Percentiles rank a stretch among this genome's conserved stretches.
phyloP scores from a whole-genome alignment of 164 flowering plant species.

The Annona squamosa region DNA sequence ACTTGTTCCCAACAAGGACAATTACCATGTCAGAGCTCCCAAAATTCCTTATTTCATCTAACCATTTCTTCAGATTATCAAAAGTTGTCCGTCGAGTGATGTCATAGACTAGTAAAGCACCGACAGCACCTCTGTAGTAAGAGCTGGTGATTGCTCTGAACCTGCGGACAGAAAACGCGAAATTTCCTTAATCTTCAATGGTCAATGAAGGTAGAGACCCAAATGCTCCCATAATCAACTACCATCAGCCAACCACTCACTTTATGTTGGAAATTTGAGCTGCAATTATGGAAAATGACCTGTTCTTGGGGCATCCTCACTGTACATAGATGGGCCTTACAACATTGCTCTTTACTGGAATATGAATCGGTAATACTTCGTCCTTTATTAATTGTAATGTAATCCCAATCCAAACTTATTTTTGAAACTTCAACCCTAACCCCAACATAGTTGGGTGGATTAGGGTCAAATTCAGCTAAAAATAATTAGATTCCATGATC shows the following conservation, averaged over 20 bases:
- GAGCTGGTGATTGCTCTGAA: constrained; percentile 82
- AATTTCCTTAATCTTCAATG: background rate
- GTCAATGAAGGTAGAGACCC: background rate
- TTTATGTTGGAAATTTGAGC: background rate
- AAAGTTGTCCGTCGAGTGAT: constrained; percentile 51
- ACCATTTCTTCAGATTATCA: constrained; percentile 54
- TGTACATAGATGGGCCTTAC: too few relatives aligned
- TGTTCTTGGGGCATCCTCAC: too few relatives aligned
- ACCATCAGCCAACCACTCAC: background rate
- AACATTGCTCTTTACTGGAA: too few relatives aligned
- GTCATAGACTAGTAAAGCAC: constrained; percentile 72
- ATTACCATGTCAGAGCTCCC: constrained; percentile 49
- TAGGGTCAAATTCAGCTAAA: too few relatives aligned
- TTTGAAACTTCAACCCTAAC: too few relatives aligned
- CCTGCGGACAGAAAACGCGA: constrained; percentile 21
- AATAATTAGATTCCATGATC: too few relatives aligned
- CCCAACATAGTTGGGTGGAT: too few relatives aligned
- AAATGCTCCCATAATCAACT: background rate
- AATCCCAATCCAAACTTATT: too few relatives aligned
- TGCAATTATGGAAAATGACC: too few relatives aligned
- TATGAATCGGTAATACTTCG: too few relatives aligned
- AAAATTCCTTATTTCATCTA: constrained; percentile 45
- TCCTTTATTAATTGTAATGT: too few relatives aligned
- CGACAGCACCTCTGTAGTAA: constrained; percentile 73
- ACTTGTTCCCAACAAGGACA: constrained; percentile 65